Evolutionary conservation across 2,329 filamentous ascomycete species (phyloP).

Genomic region (Periconia macrospinosa): DNA sequence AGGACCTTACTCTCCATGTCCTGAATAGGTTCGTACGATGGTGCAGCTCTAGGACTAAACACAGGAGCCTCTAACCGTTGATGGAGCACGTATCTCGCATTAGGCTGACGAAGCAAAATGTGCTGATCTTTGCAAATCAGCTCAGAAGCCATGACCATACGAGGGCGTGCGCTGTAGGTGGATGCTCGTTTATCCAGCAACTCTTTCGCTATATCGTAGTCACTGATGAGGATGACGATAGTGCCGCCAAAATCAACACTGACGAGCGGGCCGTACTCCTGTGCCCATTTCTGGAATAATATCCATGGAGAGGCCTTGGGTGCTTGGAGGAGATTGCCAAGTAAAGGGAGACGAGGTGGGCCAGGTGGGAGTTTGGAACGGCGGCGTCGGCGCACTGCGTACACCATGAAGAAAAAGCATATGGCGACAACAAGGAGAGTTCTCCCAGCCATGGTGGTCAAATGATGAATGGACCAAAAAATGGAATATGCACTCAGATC

Average conservation of each 20-base stretch:
- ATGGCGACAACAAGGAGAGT: no score
- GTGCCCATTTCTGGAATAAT: slow-evolving; percentile 35
- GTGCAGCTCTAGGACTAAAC: slow-evolving; percentile 23
- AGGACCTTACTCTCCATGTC: slow-evolving; percentile 50
- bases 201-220: slow-evolving; percentile 52
- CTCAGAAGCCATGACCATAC: slow-evolving; percentile 49
- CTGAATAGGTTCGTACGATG: slow-evolving; percentile 43
- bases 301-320: slow-evolving; percentile 22
- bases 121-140: slow-evolving; percentile 47
- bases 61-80: slow-evolving; percentile 44
- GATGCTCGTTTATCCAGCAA: slow-evolving; percentile 55
- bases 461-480: no score
- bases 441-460: no score
- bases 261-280: slow-evolving; percentile 39
- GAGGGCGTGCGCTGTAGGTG: slow-evolving; percentile 44
- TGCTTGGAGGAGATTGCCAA: slow-evolving; percentile 39
- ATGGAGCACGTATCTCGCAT: slow-evolving; percentile 40
- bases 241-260: slow-evolving; percentile 32
- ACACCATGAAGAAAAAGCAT: background rate
- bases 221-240: slow-evolving; percentile 48
- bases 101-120: slow-evolving; percentile 42
- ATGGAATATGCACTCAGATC: no score
- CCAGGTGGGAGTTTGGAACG: slow-evolving; percentile 26
- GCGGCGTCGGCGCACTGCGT: slow-evolving; percentile 13
- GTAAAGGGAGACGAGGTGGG: slow-evolving; percentile 29